Evolutionary conservation across 73 alveolate species (phyloP), one percentile per base, ranked within the genome.

Genomic region (Urostyla sp.): DNA sequence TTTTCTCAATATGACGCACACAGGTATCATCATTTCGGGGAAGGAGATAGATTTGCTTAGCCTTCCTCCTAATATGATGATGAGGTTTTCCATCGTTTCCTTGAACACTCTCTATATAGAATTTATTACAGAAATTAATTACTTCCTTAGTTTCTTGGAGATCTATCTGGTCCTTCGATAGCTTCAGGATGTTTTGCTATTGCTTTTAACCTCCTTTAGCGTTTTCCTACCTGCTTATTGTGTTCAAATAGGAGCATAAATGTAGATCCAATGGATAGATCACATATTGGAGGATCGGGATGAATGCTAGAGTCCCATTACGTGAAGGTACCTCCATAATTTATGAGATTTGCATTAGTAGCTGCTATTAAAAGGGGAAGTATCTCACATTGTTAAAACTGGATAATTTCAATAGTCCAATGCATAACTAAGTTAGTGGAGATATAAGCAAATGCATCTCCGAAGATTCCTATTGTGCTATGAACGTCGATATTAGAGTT

Each of bases 351-450:
- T n/a, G n/a, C n/a, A n/a, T n/a, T n/a, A n/a, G n/a, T 18, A 49
- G 60, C n/a, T n/a, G n/a, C n/a, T n/a, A n/a, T n/a, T n/a, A n/a
- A n/a, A 75, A 75, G 5, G 87, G 87, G 87, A 75, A 75, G 23
- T 56, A 56, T 36, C 49, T 75, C 11, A 43, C 50, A 34, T 75
- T 75, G 24, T 54, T 26, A n/a, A n/a, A n/a, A n/a, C n/a, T n/a
- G 38, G 74, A 50, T 23, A 75, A 55, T 43, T 59, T 54, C 5
- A 75, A 8, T 0, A 59, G 51, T 0, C 87, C 87, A 37, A 55
- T 75, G 36, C 77, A 43, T n/a, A 75, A 36, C 26, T 75, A 54
- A 24, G 57, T 59, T 32, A 75, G 44, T 6, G 87, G 87, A 24
- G 54, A 59, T 20, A 55, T 55, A 5, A 75, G 49, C 5, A 75